Evolutionary conservation across 345 rosid species (phyloP).

Genomic region (Syzygium aromaticum): DNA sequence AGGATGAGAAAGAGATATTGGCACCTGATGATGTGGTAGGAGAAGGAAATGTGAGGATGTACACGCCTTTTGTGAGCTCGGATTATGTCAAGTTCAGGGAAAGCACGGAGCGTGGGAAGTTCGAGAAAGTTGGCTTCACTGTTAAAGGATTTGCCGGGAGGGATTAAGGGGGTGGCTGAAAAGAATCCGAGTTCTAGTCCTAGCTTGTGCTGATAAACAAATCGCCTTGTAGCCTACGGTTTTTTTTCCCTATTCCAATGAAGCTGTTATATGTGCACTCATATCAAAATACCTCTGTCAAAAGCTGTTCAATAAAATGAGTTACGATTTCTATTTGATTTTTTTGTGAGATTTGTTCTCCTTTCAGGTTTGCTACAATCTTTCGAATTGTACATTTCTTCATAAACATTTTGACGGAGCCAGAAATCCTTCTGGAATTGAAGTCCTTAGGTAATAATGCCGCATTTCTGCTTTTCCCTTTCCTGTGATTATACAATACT

Average conservation of each 20-base stretch:
- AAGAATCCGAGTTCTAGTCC: neutral
- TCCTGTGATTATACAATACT: neutral
- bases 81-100: conserved; percentile 57
- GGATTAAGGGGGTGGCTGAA: neutral
- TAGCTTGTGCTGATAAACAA: neutral
- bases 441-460: neutral
- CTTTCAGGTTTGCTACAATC: neutral
- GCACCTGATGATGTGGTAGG: conserved; percentile 58
- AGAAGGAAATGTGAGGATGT: conserved; percentile 30
- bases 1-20: conserved; percentile 51
- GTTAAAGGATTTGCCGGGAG: conserved; percentile 59
- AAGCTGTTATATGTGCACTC: neutral
- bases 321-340: neutral
- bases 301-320: neutral
- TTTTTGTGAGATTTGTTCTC: neutral
- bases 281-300: neutral
- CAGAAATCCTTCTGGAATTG: neutral
- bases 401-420: neutral
- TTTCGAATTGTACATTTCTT: neutral
- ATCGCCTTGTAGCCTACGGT: neutral
- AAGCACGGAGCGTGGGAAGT: conserved; percentile 52
- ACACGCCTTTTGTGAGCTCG: conserved; percentile 42
- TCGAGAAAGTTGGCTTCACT: conserved; percentile 54
- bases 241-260: neutral
- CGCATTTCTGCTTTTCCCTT: neutral